Evolutionary conservation across 352 stramenopile species (phyloP), one percentile per base, ranked within the genome.

Genomic region (Plasmopara halstedii): DNA sequence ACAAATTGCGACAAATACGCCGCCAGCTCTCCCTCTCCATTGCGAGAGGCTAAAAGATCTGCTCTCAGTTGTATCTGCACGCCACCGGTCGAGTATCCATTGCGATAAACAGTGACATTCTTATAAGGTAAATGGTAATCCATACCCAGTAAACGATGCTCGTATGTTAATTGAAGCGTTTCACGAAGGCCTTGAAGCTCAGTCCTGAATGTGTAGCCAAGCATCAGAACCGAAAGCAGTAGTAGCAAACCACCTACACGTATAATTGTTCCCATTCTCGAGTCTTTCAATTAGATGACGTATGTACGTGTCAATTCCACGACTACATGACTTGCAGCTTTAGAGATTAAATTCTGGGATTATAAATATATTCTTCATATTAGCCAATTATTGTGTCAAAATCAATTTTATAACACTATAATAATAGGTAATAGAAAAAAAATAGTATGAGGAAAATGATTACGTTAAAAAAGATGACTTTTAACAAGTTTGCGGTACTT

Each of bases 401-500:
- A n/a, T n/a, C n/a, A n/a, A n/a, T n/a, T n/a, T n/a, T n/a, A n/a
- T n/a, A n/a, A n/a, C n/a, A n/a, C n/a, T n/a, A n/a, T n/a, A n/a
- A n/a, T n/a, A n/a, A n/a, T n/a, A n/a, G n/a, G n/a, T n/a, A n/a
- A n/a, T n/a, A n/a, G n/a, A n/a, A n/a, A n/a, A n/a, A n/a, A n/a
- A n/a, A n/a, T n/a, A n/a, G n/a, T n/a, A n/a, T n/a, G n/a, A n/a
- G n/a, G n/a, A n/a, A n/a, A n/a, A n/a, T n/a, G n/a, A n/a, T n/a
- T n/a, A 29, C 25, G 25, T 42, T 84, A 93, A 49, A 88, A 73
- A 52, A 93, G 56, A 52, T 90, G 82, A 53, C 69, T 88, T 70
- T 90, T 90, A 46, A 88, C 55, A 19, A 93, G 65, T 50, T 88
- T 83, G 62, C 83, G 76, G 68, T 93, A 93, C 69, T 93, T 90